Percentiles rank a stretch among this genome's conserved stretches.
phyloP scores from a whole-genome alignment of 352 stramenopile species.

The Phytophthora megakarya region DNA sequence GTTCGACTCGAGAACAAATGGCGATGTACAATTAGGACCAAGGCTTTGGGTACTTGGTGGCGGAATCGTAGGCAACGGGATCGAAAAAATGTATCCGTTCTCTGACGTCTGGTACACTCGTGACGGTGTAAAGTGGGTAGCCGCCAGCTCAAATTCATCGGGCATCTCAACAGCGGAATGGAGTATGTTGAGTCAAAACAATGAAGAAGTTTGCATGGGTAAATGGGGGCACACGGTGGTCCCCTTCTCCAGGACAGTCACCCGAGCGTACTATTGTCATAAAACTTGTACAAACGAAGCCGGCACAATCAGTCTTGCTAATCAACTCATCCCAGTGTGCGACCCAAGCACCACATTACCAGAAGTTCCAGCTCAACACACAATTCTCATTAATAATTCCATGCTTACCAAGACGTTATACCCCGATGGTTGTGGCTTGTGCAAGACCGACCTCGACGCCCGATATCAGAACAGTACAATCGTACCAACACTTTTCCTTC shows the following conservation, averaged over 20 bases:
- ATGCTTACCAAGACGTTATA: constrained; percentile 68
- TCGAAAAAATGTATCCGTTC: constrained; percentile 76
- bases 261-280: constrained; percentile 62
- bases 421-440: constrained; percentile 74
- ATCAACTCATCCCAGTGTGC: constrained; percentile 73
- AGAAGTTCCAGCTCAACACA: constrained; percentile 39
- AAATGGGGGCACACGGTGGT: constrained; percentile 80
- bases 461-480: constrained; percentile 63
- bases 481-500: constrained; percentile 61
- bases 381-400: constrained; percentile 47
- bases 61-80: constrained; percentile 70
- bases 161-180: constrained; percentile 77
- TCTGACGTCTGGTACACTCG: constrained; percentile 77
- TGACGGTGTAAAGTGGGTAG: constrained; percentile 59
- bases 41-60: constrained; percentile 79
- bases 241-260: constrained; percentile 53
- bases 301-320: constrained; percentile 50
- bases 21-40: constrained; percentile 62
- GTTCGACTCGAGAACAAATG: constrained; percentile 69
- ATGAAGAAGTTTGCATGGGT: constrained; percentile 57
- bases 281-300: constrained; percentile 50
- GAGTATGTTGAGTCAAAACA: constrained; percentile 63
- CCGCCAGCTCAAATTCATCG: constrained; percentile 65
- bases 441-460: constrained; percentile 37
- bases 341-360: constrained; percentile 40